phyloP scores from a whole-genome alignment of 441 rosid species.

The Isatis lusitanica region DNA sequence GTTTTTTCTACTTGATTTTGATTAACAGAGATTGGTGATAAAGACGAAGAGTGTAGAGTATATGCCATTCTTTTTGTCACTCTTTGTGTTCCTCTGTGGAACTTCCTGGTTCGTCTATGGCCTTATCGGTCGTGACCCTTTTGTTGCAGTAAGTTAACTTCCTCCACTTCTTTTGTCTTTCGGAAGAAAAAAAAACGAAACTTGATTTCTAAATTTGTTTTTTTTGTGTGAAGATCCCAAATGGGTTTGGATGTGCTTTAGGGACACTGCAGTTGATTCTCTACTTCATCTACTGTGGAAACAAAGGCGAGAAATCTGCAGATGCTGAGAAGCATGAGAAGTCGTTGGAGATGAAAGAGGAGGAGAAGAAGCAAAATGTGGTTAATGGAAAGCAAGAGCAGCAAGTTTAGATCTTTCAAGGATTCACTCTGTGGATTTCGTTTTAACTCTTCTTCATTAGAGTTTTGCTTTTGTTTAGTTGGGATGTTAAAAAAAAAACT shows the following conservation, averaged over 20 bases:
- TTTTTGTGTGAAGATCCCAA: slow-evolving; percentile 57
- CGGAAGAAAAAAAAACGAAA: background rate
- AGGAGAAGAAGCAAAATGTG: slow-evolving; percentile 22
- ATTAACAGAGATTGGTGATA: slow-evolving; percentile 77
- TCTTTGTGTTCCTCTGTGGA: slow-evolving; percentile 86
- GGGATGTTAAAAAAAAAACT: slow-evolving; percentile 1
- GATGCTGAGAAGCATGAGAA: slow-evolving; percentile 29
- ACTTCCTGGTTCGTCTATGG: slow-evolving; percentile 94
- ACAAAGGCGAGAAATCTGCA: slow-evolving; percentile 40
- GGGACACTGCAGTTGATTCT: slow-evolving; percentile 71
- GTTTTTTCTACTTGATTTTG: background rate
- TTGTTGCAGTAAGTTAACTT: slow-evolving; percentile 76
- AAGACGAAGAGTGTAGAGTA: slow-evolving; percentile 91
- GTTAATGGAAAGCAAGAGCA: slow-evolving; percentile 30
- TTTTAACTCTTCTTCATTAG: slow-evolving; percentile 19
- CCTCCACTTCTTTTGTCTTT: background rate
- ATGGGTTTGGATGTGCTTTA: slow-evolving; percentile 76
- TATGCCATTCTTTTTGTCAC: slow-evolving; percentile 93
- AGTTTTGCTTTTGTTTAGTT: slow-evolving; percentile 15
- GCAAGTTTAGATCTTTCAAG: slow-evolving; percentile 32
- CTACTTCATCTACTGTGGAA: slow-evolving; percentile 65
- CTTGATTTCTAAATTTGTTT: background rate
- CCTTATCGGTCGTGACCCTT: slow-evolving; percentile 78
- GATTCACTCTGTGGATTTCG: slow-evolving; percentile 4
- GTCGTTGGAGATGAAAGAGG: slow-evolving; percentile 46